Percentiles rank a stretch among this genome's conserved stretches.
Evolutionary conservation across 495 filamentous ascomycete species (phyloP).

Genomic region (Penicillium fimorum): DNA sequence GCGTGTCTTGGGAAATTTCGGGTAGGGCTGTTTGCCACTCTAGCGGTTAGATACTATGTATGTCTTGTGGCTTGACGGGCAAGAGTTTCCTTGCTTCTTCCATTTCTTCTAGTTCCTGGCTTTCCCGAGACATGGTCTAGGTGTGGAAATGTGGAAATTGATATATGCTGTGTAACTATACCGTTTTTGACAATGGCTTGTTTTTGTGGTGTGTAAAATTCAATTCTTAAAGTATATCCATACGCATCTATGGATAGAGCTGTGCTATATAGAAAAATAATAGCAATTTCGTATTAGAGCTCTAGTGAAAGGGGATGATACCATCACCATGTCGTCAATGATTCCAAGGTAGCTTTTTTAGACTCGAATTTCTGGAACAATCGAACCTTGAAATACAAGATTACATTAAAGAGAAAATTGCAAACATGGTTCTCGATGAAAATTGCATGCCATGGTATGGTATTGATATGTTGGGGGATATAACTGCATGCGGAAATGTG

Average conservation of each 20-base stretch:
- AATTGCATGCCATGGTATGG: conserved; percentile 7
- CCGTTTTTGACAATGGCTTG: neutral
- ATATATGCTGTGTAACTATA: neutral
- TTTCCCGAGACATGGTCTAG: neutral
- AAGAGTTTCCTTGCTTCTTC: neutral
- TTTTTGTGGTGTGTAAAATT: neutral
- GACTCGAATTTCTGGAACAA: neutral
- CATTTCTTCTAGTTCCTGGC: neutral
- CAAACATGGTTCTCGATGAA: neutral
- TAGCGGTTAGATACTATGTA: neutral
- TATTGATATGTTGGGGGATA: conserved; percentile 11
- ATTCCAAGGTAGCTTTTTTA: neutral
- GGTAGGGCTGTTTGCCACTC: neutral
- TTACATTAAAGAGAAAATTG: conserved; percentile 1
- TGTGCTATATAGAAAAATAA: neutral
- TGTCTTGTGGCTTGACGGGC: neutral
- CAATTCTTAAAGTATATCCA: neutral
- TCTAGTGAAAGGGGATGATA: neutral
- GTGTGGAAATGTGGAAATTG: neutral
- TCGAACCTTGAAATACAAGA: neutral
- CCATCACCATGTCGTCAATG: conserved; percentile 11
- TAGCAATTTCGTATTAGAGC: neutral
- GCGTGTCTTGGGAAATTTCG: neutral
- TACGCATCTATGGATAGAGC: neutral
- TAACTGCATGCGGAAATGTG: conserved; percentile 9